Percentiles rank a stretch among this genome's conserved stretches.
These are phyloP conservation scores for Macrophomina phaseolina DNA, from an alignment of 2,329 filamentous ascomycete genomes.

Conservation along the genomic window DNA sequence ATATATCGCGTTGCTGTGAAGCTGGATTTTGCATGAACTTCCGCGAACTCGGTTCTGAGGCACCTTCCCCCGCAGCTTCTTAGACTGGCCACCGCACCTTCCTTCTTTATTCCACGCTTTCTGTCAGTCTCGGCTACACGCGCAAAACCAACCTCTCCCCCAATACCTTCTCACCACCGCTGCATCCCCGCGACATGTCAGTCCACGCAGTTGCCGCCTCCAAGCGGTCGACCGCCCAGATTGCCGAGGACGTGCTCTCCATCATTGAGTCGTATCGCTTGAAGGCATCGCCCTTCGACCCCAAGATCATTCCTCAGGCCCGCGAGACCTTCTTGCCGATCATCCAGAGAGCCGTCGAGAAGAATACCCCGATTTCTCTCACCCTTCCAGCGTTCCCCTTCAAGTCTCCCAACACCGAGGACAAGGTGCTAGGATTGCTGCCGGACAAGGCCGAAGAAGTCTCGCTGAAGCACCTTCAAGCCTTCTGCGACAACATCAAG, in stretches of 20 bases:
- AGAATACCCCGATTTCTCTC: slow-evolving; percentile 36
- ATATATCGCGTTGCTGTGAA: slow-evolving; percentile 6
- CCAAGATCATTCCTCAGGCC: slow-evolving; percentile 20
- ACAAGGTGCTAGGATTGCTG: slow-evolving; percentile 60
- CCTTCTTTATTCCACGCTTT: not conserved
- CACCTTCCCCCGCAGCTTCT: not conserved
- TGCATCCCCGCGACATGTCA: slow-evolving; percentile 5
- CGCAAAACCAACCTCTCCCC: not conserved
- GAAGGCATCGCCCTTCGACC: slow-evolving; percentile 25
- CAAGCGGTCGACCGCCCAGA: not conserved
- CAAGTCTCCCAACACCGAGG: slow-evolving; percentile 62
- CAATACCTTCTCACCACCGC: slow-evolving; percentile 8
- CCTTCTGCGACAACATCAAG: slow-evolving; percentile 47
- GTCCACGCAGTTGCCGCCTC: slow-evolving; percentile 15
- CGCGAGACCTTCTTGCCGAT: slow-evolving; percentile 25
- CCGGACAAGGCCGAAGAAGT: slow-evolving; percentile 53
- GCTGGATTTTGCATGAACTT: not conserved
- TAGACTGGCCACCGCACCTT: too few relatives aligned
- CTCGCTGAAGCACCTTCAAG: slow-evolving; percentile 48
- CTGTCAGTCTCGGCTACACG: not conserved
- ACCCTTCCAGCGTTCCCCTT: slow-evolving; percentile 65
- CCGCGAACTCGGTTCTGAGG: not conserved
- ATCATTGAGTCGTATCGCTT: slow-evolving; percentile 27
- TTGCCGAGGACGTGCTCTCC: slow-evolving; percentile 19
- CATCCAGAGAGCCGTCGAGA: slow-evolving; percentile 34